These are phyloP conservation scores for Bassia scoparia DNA, from an alignment of 148 eudicot genomes.

Conservation along the genomic window DNA sequence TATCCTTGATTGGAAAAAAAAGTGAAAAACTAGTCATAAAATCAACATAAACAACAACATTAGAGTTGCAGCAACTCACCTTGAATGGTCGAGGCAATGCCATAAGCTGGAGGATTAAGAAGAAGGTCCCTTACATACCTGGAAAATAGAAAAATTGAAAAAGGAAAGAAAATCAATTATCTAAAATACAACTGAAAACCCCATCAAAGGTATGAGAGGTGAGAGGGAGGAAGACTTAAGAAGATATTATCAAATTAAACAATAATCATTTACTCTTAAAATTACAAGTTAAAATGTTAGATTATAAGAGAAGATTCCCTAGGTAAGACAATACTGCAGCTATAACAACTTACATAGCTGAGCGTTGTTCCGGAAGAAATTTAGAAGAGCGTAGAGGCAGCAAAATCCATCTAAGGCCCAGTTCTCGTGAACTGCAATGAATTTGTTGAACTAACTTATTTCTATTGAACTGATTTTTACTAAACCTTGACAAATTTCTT, in stretches of 20 bases:
- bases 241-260: background rate
- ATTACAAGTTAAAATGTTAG: background rate
- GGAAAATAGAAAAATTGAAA: slow-evolving; percentile 13
- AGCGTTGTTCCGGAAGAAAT: background rate
- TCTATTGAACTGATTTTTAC: too few relatives aligned
- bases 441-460: too few relatives aligned
- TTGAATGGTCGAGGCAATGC: slow-evolving; percentile 71
- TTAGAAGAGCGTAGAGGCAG: background rate
- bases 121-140: slow-evolving; percentile 96
- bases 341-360: background rate
- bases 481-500: too few relatives aligned
- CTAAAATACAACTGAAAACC: background rate
- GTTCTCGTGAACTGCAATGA: too few relatives aligned
- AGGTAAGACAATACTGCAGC: background rate
- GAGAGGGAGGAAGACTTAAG: background rate
- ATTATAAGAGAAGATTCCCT: background rate
- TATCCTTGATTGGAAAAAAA: too few relatives aligned
- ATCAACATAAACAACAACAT: background rate
- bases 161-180: background rate
- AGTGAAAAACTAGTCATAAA: background rate
- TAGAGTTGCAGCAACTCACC: slow-evolving; percentile 36
- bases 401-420: background rate
- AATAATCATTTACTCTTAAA: background rate
- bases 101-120: slow-evolving; percentile 94
- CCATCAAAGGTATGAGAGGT: background rate